phyloP scores from a whole-genome alignment of 768 basidiomycete species.

The Lentinula boryana region DNA sequence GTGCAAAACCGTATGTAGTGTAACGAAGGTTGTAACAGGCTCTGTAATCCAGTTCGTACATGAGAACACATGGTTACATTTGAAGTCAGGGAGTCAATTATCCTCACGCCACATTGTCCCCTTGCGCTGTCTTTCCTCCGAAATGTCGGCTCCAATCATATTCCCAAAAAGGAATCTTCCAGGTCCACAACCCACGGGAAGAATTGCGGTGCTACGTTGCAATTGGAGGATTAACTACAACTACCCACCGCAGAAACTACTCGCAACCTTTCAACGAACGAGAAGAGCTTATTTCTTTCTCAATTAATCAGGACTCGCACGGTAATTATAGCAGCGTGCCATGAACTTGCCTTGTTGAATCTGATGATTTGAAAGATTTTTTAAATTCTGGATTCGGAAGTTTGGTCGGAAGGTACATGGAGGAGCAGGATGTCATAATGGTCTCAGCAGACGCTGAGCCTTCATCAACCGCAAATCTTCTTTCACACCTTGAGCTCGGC shows the following conservation, averaged over 20 bases:
- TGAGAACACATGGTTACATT: no score
- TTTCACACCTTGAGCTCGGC: neutral
- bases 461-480: neutral
- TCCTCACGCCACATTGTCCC: neutral
- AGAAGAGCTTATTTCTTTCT: neutral
- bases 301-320: neutral
- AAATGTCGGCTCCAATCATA: neutral
- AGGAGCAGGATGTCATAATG: constrained; percentile 4
- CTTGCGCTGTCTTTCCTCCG: neutral
- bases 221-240: neutral
- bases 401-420: constrained; percentile 6
- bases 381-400: neutral
- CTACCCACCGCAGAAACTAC: neutral
- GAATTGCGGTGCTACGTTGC: constrained; percentile 7
- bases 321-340: neutral
- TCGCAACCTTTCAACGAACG: neutral
- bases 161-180: constrained; percentile 8
- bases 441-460: neutral
- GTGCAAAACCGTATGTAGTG: no score
- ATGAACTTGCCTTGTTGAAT: neutral
- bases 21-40: no score
- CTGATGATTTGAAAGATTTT: neutral
- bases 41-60: no score
- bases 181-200: constrained; percentile 4
- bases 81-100: no score